Evolutionary conservation across 345 rosid genomes (phyloP).

Genomic region (Camelina laxa): DNA sequence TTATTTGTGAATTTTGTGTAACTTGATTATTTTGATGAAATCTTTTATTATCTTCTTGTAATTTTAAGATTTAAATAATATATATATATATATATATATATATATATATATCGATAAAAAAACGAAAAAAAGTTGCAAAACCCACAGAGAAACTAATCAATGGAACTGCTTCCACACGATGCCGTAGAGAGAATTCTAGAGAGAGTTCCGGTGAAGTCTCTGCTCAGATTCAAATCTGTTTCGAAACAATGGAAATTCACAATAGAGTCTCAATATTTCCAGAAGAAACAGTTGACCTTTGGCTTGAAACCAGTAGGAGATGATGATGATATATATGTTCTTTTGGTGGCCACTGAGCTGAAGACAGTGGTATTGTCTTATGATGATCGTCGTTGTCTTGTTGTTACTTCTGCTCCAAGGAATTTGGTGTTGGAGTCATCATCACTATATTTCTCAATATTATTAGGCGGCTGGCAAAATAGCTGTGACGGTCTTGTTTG

Average conservation of each 20-base stretch:
- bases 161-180: background rate
- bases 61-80: too few species aligned
- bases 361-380: background rate
- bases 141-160: too few species aligned
- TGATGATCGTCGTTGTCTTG: background rate
- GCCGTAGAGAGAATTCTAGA: background rate
- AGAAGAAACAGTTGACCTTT: background rate
- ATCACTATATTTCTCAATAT: too few species aligned
- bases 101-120: too few species aligned
- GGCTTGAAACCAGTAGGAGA: background rate
- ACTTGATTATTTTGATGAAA: too few species aligned
- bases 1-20: too few species aligned
- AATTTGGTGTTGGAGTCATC: background rate
- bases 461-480: background rate
- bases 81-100: too few species aligned
- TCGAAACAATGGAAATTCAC: background rate
- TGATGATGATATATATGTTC: background rate
- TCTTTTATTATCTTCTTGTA: too few species aligned
- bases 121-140: too few species aligned
- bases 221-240: background rate
- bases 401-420: background rate
- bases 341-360: background rate
- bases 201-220: background rate
- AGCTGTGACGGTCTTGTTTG: background rate
- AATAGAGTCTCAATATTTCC: background rate